Percentiles rank a stretch among this genome's conserved stretches.
phyloP scores from a whole-genome alignment of 1,284 basidiomycete species.

The Cutaneotrichosporon daszewskae region DNA sequence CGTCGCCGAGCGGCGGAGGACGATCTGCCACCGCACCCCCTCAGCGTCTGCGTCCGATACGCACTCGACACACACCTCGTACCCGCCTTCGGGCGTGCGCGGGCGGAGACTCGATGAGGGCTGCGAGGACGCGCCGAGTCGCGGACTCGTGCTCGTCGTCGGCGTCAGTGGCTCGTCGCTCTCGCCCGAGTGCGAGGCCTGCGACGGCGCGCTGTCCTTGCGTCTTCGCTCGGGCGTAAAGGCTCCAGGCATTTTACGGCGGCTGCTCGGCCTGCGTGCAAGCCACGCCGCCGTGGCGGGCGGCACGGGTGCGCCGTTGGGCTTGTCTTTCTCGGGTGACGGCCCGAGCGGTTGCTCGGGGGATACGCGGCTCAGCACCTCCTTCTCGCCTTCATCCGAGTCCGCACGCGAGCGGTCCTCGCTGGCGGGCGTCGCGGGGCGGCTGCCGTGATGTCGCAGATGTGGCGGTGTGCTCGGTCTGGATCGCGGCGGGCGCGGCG shows the following conservation, averaged over 20 bases:
- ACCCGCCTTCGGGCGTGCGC: conserved; percentile 11
- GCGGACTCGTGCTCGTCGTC: background rate
- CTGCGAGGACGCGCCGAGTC: background rate
- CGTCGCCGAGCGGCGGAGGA: conserved; percentile 14
- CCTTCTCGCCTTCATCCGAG: background rate
- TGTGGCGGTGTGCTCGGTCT: background rate
- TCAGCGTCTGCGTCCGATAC: conserved; percentile 18
- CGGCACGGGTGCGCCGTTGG: background rate
- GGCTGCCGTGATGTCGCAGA: background rate
- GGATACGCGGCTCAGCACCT: no score
- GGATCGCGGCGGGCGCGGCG: background rate
- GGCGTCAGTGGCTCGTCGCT: conserved; percentile 1
- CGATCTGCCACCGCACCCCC: conserved; percentile 36
- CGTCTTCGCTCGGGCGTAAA: background rate
- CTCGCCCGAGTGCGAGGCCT: background rate
- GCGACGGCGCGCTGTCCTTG: background rate
- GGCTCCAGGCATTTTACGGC: background rate
- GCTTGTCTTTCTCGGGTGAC: background rate
- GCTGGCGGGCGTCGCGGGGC: background rate
- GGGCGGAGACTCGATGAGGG: background rate
- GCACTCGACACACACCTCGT: conserved; percentile 31
- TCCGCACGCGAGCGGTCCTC: no score
- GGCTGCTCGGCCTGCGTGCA: conserved; percentile 9
- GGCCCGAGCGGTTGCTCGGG: background rate
- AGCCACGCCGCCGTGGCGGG: conserved; percentile 16